phyloP scores from a whole-genome alignment of 2,329 filamentous ascomycete species.

The Claviceps sp. region DNA sequence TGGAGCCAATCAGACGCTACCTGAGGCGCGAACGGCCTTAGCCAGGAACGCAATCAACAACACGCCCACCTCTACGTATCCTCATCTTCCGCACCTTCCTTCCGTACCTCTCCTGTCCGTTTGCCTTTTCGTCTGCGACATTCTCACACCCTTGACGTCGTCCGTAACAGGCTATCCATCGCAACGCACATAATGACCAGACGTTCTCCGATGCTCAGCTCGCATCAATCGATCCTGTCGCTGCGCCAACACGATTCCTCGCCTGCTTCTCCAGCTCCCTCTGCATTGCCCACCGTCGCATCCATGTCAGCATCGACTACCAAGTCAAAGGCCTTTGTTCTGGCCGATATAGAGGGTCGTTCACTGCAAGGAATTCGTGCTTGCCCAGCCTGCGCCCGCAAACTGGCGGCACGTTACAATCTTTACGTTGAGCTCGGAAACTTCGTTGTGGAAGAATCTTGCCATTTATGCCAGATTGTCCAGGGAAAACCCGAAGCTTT shows the following conservation, averaged over 20 bases:
- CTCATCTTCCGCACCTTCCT: not conserved
- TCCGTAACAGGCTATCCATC: not conserved
- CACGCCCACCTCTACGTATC: not conserved
- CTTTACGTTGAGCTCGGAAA: no score
- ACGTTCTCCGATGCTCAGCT: constrained; percentile 29
- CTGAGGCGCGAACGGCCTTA: not conserved
- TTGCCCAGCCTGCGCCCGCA: constrained; percentile 26
- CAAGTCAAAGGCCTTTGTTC: constrained; percentile 32
- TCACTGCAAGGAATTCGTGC: constrained; percentile 20
- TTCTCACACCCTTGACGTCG: not conserved
- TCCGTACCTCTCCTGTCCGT: not conserved
- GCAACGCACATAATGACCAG: constrained; percentile 25
- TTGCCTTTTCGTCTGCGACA: not conserved
- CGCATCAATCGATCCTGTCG: constrained; percentile 30
- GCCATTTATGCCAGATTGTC: constrained; percentile 24
- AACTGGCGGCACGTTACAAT: constrained; percentile 12
- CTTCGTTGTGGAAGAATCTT: constrained; percentile 12
- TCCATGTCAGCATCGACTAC: constrained; percentile 1
- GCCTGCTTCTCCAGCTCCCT: constrained; percentile 13
- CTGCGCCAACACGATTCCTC: constrained; percentile 26
- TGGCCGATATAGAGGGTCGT: constrained; percentile 27
- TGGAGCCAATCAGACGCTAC: no score
- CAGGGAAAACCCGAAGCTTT: constrained; percentile 47
- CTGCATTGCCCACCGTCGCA: not conserved
- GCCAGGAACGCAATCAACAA: not conserved